Evolutionary conservation across 306 rosid genomes (phyloP).

Genomic region (Herpetospermum pedunculosum): DNA sequence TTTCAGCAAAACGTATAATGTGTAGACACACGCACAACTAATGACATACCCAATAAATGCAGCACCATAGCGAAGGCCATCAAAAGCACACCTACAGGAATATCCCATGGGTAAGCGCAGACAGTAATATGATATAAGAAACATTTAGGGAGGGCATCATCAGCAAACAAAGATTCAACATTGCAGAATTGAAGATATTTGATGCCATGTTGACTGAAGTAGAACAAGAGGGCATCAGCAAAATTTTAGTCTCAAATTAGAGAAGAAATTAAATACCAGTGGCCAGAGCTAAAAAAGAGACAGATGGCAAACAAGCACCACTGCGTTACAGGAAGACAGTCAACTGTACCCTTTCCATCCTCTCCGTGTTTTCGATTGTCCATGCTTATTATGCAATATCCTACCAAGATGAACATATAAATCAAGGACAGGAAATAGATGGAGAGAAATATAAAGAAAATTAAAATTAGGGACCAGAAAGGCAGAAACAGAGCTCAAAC

Average conservation of each 20-base stretch:
- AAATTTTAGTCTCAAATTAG: not conserved
- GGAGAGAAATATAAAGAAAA: not conserved
- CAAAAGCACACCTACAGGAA: slow-evolving; percentile 88
- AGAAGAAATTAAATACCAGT: slow-evolving; percentile 51
- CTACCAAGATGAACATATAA: slow-evolving; percentile 26
- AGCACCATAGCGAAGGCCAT: slow-evolving; percentile 93
- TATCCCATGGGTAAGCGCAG: not conserved
- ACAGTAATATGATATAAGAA: not conserved
- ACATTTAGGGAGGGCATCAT: not conserved
- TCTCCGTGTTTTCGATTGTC: slow-evolving; percentile 22
- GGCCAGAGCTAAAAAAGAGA: slow-evolving; percentile 91
- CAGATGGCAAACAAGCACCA: slow-evolving; percentile 81
- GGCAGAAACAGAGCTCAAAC: not conserved
- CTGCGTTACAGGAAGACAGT: slow-evolving; percentile 55
- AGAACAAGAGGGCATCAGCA: not conserved
- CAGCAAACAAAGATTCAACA: not conserved
- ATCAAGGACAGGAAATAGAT: slow-evolving; percentile 13
- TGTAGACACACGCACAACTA: not conserved
- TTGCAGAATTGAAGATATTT: not conserved
- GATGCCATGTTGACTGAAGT: not conserved
- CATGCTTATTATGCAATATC: slow-evolving; percentile 63
- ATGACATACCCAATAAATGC: slow-evolving; percentile 82
- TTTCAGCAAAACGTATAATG: not conserved
- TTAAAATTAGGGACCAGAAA: not conserved
- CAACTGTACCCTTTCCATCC: slow-evolving; percentile 23